Percentiles rank a stretch among this genome's conserved stretches.
Conservation (phyloP, 805 yeast species). For the Scheffersomyces spartinae region DNA sequence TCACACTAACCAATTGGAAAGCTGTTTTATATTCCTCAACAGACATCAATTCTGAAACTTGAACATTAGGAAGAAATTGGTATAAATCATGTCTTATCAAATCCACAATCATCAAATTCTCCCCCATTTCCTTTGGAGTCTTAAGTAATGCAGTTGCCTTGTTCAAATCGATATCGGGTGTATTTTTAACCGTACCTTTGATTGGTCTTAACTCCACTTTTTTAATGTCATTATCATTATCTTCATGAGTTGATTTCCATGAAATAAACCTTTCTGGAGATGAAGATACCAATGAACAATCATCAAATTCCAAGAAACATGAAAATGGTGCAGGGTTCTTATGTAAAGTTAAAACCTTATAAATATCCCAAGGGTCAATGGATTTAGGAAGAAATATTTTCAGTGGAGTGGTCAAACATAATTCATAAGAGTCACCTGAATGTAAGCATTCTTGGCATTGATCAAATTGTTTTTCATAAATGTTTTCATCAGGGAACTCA, state of each 20-base stretch:
- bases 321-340: conserved; percentile 92
- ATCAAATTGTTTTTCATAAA: conserved; percentile 44
- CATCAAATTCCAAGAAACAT: conserved; percentile 61
- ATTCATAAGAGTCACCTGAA: conserved; percentile 86
- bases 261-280: conserved; percentile 90
- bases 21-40: conserved; percentile 91
- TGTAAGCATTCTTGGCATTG: conserved; percentile 57
- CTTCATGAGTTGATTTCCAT: conserved; percentile 55
- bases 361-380: conserved; percentile 65
- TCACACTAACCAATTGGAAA: conserved; percentile 84
- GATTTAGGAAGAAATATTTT: conserved; percentile 38
- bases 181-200: conserved; percentile 84
- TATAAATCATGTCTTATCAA: conserved; percentile 84
- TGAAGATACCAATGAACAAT: conserved; percentile 58
- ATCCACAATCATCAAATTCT: conserved; percentile 94
- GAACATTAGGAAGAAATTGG: conserved; percentile 51
- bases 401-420: conserved; percentile 78
- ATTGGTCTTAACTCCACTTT: conserved; percentile 82
- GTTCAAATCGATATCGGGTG: conserved; percentile 38
- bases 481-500: conserved; percentile 39
- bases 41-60: conserved; percentile 70
- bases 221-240: conserved; percentile 10
- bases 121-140: conserved; percentile 90
- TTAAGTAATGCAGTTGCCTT: conserved; percentile 55
- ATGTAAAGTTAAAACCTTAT: conserved; percentile 48